Conservation (phyloP, 768 basidiomycete species). For the Boletus pseudopeckii region DNA sequence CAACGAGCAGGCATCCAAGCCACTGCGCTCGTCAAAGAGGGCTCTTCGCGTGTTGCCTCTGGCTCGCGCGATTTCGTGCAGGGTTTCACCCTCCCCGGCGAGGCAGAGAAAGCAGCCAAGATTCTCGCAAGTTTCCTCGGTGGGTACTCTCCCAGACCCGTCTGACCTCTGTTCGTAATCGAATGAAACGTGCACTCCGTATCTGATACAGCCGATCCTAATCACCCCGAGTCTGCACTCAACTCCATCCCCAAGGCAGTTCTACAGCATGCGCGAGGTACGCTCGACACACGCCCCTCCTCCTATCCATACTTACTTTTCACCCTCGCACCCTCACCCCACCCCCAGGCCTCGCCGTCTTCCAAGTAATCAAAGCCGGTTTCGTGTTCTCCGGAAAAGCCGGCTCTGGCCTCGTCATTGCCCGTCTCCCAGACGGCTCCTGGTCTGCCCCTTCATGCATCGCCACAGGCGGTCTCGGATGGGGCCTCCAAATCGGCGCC, state of each 20-base stretch:
- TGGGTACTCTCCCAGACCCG: slow-evolving; percentile 32
- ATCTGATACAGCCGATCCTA: slow-evolving; percentile 68
- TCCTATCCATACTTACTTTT: background rate
- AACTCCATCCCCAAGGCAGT: slow-evolving; percentile 94
- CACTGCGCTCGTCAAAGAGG: slow-evolving; percentile 65
- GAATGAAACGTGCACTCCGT: too few species aligned
- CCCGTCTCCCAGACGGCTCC: slow-evolving; percentile 89
- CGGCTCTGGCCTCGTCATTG: slow-evolving; percentile 89
- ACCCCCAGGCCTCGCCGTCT: slow-evolving; percentile 81
- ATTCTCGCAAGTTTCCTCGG: slow-evolving; percentile 91
- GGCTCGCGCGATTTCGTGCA: slow-evolving; percentile 79
- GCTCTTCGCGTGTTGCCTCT: slow-evolving; percentile 64
- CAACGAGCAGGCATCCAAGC: slow-evolving; percentile 82
- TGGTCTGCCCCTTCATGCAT: slow-evolving; percentile 98
- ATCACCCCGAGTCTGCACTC: slow-evolving; percentile 82
- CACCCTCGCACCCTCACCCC: too few species aligned
- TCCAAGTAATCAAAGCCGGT: slow-evolving; percentile 90
- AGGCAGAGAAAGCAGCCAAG: slow-evolving; percentile 91
- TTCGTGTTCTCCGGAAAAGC: slow-evolving; percentile 96
- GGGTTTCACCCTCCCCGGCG: slow-evolving; percentile 85
- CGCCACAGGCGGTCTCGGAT: slow-evolving; percentile 90
- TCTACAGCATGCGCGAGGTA: slow-evolving; percentile 84
- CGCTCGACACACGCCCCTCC: slow-evolving; percentile 7
- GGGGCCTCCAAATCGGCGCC: slow-evolving; percentile 94
- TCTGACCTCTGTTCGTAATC: background rate